Evolutionary conservation across 2,329 filamentous ascomycete species (phyloP).

Genomic region (Shiraia bambusicola): DNA sequence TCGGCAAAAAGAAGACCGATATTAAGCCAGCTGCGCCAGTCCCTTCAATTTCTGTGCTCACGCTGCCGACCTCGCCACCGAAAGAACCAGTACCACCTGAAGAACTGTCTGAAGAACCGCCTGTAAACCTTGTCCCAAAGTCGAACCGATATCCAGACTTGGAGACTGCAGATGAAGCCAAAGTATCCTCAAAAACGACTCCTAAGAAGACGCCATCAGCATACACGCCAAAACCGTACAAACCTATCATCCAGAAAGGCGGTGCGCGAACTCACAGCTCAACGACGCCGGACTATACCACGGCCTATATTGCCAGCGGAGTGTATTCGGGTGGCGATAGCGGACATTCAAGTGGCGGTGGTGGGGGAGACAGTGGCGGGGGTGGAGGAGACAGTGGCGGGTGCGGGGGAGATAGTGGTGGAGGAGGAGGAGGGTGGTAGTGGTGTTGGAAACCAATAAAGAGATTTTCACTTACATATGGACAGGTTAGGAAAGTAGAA

Average conservation of each 20-base stretch:
- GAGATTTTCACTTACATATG: neutral
- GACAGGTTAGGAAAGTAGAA: neutral
- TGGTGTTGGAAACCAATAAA: neutral
- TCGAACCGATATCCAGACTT: neutral
- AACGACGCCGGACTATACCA: neutral
- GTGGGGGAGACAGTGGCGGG: slow-evolving; percentile 1
- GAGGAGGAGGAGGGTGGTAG: slow-evolving; percentile 2
- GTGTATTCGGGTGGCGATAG: neutral
- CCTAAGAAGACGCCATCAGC: too few relatives aligned
- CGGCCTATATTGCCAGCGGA: neutral
- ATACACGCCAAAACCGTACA: neutral
- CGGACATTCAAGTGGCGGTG: neutral
- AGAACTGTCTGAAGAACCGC: neutral
- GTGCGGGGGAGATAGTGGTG: slow-evolving; percentile 1
- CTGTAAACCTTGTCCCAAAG: neutral
- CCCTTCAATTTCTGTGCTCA: neutral
- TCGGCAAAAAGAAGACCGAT: slow-evolving; percentile 1
- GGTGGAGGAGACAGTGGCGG: neutral
- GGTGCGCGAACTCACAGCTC: neutral
- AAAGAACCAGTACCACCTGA: neutral
- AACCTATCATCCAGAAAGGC: neutral
- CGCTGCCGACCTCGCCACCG: neutral
- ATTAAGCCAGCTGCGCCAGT: neutral
- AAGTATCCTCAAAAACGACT: neutral
- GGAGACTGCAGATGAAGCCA: neutral